These are phyloP conservation scores for Coemansia sp. DNA, from an alignment of 192 early-diverging fungal species.

Conservation along the genomic window DNA sequence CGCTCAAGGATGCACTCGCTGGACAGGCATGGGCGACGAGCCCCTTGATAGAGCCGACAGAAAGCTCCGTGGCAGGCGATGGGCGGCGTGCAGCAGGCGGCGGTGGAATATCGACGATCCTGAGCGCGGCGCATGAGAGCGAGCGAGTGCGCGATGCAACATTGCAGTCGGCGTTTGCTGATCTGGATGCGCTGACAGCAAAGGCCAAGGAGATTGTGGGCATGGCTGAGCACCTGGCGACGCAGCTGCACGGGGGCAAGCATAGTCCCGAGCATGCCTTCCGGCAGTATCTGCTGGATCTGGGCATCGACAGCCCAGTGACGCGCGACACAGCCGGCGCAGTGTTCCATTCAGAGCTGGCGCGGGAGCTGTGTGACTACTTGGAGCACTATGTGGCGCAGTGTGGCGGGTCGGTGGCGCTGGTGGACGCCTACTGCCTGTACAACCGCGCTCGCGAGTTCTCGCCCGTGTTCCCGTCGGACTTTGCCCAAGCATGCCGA, in stretches of 20 bases:
- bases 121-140: constrained; percentile 63
- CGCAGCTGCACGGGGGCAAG: constrained; percentile 42
- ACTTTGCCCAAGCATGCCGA: constrained; percentile 78
- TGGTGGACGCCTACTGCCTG: constrained; percentile 92
- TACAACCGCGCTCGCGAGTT: constrained; percentile 92
- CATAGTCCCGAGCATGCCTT: constrained; percentile 39
- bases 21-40: constrained; percentile 64
- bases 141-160: constrained; percentile 70
- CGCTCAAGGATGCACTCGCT: constrained; percentile 65
- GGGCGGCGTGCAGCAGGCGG: neutral
- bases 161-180: constrained; percentile 81
- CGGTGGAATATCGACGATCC: constrained; percentile 44
- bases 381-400: constrained; percentile 67
- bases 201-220: constrained; percentile 89
- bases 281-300: constrained; percentile 72
- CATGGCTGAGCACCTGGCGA: constrained; percentile 57
- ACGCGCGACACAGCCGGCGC: constrained; percentile 90
- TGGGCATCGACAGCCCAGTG: constrained; percentile 90
- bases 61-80: neutral
- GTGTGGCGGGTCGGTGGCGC: constrained; percentile 73
- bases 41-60: neutral
- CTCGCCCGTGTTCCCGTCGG: constrained; percentile 92
- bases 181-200: constrained; percentile 84
- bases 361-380: constrained; percentile 85
- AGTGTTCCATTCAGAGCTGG: constrained; percentile 84